Evolutionary conservation across 768 basidiomycete species (phyloP).

Genomic region (Russula lepida): DNA sequence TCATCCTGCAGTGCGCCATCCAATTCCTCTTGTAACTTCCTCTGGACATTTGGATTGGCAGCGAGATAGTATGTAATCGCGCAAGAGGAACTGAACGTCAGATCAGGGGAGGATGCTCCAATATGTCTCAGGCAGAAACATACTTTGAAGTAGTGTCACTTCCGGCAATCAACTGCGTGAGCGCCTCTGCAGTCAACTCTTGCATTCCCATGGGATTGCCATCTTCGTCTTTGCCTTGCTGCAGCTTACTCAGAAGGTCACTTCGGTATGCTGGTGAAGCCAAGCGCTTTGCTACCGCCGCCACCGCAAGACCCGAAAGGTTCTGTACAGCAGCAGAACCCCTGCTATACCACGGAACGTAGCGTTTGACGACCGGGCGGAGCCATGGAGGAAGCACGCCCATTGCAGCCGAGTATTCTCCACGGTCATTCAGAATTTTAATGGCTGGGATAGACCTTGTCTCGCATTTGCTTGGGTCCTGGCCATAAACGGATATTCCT

Average conservation of each 20-base stretch:
- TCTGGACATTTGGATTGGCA: conserved; percentile 51
- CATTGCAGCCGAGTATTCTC: conserved; percentile 35
- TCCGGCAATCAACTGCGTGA: conserved; percentile 81
- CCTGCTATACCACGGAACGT: conserved; percentile 32
- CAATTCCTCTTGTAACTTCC: conserved; percentile 70
- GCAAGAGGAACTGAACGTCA: conserved; percentile 61
- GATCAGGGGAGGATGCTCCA: background rate
- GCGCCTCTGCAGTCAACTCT: conserved; percentile 83
- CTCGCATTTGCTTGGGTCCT: conserved; percentile 33
- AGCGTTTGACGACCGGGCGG: conserved; percentile 26
- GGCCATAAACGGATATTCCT: conserved; percentile 48
- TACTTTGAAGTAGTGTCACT: conserved; percentile 93
- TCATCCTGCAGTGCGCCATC: conserved; percentile 49
- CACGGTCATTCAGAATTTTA: conserved; percentile 47
- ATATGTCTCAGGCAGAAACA: conserved; percentile 23
- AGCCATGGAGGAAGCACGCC: conserved; percentile 34
- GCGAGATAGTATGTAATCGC: conserved; percentile 85
- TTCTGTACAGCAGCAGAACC: conserved; percentile 28
- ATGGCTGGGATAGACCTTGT: conserved; percentile 68
- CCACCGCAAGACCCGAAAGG: conserved; percentile 29
- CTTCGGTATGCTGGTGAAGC: conserved; percentile 60
- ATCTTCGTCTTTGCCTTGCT: conserved; percentile 66
- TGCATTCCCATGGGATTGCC: conserved; percentile 74
- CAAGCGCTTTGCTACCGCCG: conserved; percentile 59
- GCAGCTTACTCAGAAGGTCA: conserved; percentile 76